Evolutionary conservation across 257 asterid species (phyloP).

Genomic region (Scutellaria galericulata): DNA sequence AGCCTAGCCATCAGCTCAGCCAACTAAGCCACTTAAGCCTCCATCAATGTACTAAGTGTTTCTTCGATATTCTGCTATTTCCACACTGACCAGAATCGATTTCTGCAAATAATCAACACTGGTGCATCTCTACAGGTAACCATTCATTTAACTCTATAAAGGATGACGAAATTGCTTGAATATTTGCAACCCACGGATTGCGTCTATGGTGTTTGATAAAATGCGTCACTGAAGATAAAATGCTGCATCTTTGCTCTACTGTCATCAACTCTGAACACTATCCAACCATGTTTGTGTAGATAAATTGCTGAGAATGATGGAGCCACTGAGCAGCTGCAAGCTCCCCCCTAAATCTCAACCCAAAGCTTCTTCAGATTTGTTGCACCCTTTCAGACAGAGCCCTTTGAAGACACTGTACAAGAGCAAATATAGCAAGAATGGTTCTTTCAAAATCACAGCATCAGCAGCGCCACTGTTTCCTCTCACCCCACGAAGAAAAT

Average conservation of each 20-base stretch:
- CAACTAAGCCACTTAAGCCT: too few relatives aligned
- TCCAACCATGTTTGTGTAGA: conserved; percentile 34
- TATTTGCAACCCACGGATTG: background rate
- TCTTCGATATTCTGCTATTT: too few relatives aligned
- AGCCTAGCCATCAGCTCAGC: too few relatives aligned
- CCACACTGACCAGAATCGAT: too few relatives aligned
- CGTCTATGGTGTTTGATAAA: background rate
- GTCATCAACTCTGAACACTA: conserved; percentile 1
- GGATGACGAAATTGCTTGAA: background rate
- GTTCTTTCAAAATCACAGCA: conserved; percentile 41
- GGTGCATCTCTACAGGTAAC: background rate
- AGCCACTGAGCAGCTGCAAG: conserved; percentile 44
- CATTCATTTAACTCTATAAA: background rate
- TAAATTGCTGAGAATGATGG: conserved; percentile 46
- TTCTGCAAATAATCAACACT: too few relatives aligned
- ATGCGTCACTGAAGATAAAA: background rate
- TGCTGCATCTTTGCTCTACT: background rate
- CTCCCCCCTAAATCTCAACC: conserved; percentile 41
- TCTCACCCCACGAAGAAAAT: conserved; percentile 9
- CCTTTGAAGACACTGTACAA: conserved; percentile 25
- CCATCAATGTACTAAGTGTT: too few relatives aligned
- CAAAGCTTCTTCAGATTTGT: conserved; percentile 27
- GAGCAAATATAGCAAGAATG: background rate
- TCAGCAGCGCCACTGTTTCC: conserved; percentile 39
- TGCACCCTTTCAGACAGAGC: conserved; percentile 36